A percentile compares a stretch with the other conserved stretches of the same genome.
Evolutionary conservation across 257 asterid species (phyloP).

Genomic region (Craterostigma plantagineum): DNA sequence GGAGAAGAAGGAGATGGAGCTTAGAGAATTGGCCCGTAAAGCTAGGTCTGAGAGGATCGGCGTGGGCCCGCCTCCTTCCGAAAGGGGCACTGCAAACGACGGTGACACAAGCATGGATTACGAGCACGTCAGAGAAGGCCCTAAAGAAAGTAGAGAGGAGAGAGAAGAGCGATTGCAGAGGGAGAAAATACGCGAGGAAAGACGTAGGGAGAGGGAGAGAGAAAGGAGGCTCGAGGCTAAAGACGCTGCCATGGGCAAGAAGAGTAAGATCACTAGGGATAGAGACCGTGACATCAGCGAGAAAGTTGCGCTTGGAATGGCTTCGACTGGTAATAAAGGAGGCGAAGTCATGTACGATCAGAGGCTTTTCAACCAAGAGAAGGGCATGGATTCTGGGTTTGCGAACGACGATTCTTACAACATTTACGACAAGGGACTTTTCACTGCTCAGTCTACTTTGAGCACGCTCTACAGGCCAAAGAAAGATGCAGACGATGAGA

Average conservation of each 20-base stretch:
- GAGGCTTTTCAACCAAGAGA: conserved; percentile 83
- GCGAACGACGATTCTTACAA: conserved; percentile 68
- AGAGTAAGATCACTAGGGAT: conserved; percentile 72
- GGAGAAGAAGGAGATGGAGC: conserved; percentile 75
- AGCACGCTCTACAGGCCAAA: conserved; percentile 66
- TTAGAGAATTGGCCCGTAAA: conserved; percentile 69
- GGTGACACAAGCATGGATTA: conserved; percentile 39
- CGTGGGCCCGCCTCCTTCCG: conserved; percentile 48
- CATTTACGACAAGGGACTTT: conserved; percentile 68
- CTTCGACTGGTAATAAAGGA: conserved; percentile 38
- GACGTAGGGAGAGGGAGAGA: conserved; percentile 73
- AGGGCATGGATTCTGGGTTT: conserved; percentile 84
- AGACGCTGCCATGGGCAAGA: conserved; percentile 82
- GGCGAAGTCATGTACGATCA: conserved; percentile 81
- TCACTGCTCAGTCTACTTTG: conserved; percentile 52
- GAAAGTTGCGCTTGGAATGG: conserved; percentile 83
- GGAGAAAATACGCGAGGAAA: conserved; percentile 83
- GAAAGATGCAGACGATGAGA: conserved; percentile 60
- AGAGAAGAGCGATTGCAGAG: conserved; percentile 44
- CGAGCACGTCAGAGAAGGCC: conserved; percentile 38
- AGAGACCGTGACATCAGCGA: conserved; percentile 85
- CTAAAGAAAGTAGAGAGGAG: conserved; percentile 56
- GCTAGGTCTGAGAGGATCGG: conserved; percentile 80
- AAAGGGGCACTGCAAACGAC: conserved; percentile 30
- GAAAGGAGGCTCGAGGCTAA: conserved; percentile 84